A percentile compares a stretch with the other conserved stretches of the same genome.
Evolutionary conservation across 306 rosid species (phyloP).

Genomic region (Gastrolobium bilobum): DNA sequence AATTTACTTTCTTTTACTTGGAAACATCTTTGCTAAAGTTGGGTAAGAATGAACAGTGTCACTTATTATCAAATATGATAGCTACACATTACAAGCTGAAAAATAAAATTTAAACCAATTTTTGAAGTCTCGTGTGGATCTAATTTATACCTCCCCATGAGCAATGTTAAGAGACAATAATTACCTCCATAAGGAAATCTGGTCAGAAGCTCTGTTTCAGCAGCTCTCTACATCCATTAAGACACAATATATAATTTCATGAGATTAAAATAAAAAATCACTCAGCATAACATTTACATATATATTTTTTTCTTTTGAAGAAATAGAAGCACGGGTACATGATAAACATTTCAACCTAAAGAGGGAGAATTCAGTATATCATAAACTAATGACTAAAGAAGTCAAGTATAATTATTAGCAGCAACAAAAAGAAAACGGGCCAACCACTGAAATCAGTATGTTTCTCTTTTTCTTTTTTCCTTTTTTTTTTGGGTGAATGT

Average conservation of each 20-base stretch:
- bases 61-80: conserved; percentile 21
- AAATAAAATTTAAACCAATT: conserved; percentile 5
- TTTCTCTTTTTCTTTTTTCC: background rate
- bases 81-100: background rate
- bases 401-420: background rate
- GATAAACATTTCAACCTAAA: background rate
- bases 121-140: background rate
- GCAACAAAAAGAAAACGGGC: conserved; percentile 2
- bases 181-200: conserved; percentile 88
- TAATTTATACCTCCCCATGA: conserved; percentile 1
- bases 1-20: background rate
- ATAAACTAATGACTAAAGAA: conserved; percentile 1
- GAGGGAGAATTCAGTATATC: conserved; percentile 31
- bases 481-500: no score
- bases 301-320: background rate
- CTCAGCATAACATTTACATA: conserved; percentile 1
- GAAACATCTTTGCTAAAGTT: conserved; percentile 29
- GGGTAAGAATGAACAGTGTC: conserved; percentile 9
- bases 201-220: conserved; percentile 84
- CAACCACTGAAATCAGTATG: conserved; percentile 31
- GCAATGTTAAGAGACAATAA: conserved; percentile 42
- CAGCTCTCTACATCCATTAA: conserved; percentile 77
- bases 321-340: conserved; percentile 16
- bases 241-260: conserved; percentile 31
- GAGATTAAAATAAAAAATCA: conserved; percentile 43